Percentiles rank a stretch among this genome's conserved stretches.
Evolutionary conservation across 2,329 filamentous ascomycete genomes (phyloP).

Genomic region (Fusarium sp.): DNA sequence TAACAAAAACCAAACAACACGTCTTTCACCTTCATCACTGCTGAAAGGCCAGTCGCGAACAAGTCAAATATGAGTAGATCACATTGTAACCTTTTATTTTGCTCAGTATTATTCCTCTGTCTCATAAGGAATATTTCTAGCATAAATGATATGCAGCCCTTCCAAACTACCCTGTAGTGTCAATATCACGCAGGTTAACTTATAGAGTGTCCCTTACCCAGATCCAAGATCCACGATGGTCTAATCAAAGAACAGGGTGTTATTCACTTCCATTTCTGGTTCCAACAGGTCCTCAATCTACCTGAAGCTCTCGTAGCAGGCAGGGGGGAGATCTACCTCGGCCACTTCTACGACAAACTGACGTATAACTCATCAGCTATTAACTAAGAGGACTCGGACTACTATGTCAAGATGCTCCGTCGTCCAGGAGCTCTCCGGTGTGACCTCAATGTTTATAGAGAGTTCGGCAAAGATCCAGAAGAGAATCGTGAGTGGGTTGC

Average conservation of each 20-base stretch:
- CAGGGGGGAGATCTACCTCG: slow-evolving; percentile 17
- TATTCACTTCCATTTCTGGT: slow-evolving; percentile 20
- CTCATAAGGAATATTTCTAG: too few species aligned
- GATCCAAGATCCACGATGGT: slow-evolving; percentile 9
- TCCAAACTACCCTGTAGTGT: too few species aligned
- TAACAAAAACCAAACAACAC: too few species aligned
- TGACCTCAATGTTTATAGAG: slow-evolving; percentile 13
- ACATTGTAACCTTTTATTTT: too few species aligned
- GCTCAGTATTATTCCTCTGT: too few species aligned
- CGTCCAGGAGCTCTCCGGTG: slow-evolving; percentile 8
- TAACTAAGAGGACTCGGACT: slow-evolving; percentile 7
- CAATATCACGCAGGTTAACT: too few species aligned
- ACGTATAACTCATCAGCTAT: slow-evolving; percentile 26
- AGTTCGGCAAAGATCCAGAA: slow-evolving; percentile 12
- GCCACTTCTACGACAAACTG: slow-evolving; percentile 29
- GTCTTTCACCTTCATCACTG: too few species aligned
- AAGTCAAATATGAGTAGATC: too few species aligned
- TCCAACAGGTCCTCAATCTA: slow-evolving; percentile 16
- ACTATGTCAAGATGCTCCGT: slow-evolving; percentile 12
- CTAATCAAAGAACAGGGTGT: slow-evolving; percentile 15
- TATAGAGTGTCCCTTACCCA: slow-evolving; percentile 21
- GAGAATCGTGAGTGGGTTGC: slow-evolving; percentile 34
- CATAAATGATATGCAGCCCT: too few species aligned
- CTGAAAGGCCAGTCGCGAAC: too few species aligned
- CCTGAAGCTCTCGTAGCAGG: slow-evolving; percentile 27